Evolutionary conservation across 768 basidiomycete species (phyloP), one percentile per base, ranked within the genome.

Genomic region (Exsudoporus frostii): DNA sequence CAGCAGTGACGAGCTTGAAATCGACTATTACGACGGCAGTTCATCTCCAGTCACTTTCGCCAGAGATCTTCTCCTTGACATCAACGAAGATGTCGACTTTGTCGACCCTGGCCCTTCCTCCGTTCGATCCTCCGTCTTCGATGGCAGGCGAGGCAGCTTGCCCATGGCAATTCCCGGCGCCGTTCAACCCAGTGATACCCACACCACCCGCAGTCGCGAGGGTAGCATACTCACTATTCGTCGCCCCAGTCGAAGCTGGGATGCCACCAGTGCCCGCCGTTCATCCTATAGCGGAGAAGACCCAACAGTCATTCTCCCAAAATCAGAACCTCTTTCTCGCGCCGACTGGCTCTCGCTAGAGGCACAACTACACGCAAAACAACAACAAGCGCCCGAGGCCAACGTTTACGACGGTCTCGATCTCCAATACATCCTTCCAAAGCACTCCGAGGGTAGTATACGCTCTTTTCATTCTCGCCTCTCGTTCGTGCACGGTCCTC

Each of bases 141-240:
- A 66, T 29, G 57, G 52, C 37, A 75, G 83, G 50, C 74, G 80
- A 53, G 81, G 81, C 13, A 86, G 84, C 59, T 61, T 80, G 15
- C 84, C 86, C n/a, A 79, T 85, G 71, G 74, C 76, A 38, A 84
- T 85, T 13, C 79, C 83, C 17, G 76, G 73, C 17, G 62, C 66
- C 4, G 24, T 52, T 2, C 64, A 55, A 37, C 8, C 30, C 27
- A 56, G 44, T n/a, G 58, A 66, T 10, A 56, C 67, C 29, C 61
- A 47, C 45, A 60, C 64, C 33, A 62, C 67, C 44, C 75, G 81
- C 32, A 76, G 80, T 50, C 74, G 82, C 40, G 86, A 86, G 62
- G 79, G 77, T 51, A 84, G 81, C 61, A 64, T 81, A 33, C 73
- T 76, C 37, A 85, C 83, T 11, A 64, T 83, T n/a, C 78, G 84